Evolutionary conservation across 306 rosid species (phyloP), one percentile per base, ranked within the genome.

Genomic region (Corylus avellana): DNA sequence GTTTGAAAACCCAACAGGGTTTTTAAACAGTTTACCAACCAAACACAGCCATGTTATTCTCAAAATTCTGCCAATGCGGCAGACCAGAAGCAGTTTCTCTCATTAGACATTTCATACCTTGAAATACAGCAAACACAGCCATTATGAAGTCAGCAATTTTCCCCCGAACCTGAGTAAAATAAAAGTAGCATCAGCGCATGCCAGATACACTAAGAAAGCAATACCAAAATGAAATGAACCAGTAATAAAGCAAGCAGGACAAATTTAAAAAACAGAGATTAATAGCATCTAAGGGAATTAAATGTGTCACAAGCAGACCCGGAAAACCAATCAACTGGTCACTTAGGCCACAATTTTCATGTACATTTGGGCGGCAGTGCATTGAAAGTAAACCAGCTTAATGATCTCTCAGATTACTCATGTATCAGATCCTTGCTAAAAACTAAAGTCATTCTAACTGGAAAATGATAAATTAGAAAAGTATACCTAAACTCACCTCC

Each of bases 121-220:
- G 96, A 83, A 93, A 93, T 80, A 93, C 98, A 76, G 87, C 56
- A 82, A 89, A 89, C 58, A 87, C 94, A 5, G 90, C 96, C 76
- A 83, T 83, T 78, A 93, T 81, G 87, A 88, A 91, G 77, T 88
- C 81, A 1, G 93, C 92, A 78, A 91, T 91, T 86, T 80, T 87
- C 7, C 90, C 92, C 77, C 96, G 91, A 76, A 89, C 87, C 98
- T 89, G 81, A 35, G 70, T 4, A 59, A 49, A 80, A 75, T 50
- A 74, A 29, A 71, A 46, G 75, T 29, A 78, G 32, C 68, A 62
- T 84, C 71, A 83, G 83, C 73, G 74, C 53, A 88, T 62, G 46
- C n/a, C 39, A 76, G 22, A 42, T 1, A 72, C 74, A 82, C 25
- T 35, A 55, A 16, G 35, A 27, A 48, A 53, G 35, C 74, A 39